A percentile compares a stretch with the other conserved stretches of the same genome.
Evolutionary conservation across 805 yeast species (phyloP).

Genomic region (Babjeviella inositovora): DNA sequence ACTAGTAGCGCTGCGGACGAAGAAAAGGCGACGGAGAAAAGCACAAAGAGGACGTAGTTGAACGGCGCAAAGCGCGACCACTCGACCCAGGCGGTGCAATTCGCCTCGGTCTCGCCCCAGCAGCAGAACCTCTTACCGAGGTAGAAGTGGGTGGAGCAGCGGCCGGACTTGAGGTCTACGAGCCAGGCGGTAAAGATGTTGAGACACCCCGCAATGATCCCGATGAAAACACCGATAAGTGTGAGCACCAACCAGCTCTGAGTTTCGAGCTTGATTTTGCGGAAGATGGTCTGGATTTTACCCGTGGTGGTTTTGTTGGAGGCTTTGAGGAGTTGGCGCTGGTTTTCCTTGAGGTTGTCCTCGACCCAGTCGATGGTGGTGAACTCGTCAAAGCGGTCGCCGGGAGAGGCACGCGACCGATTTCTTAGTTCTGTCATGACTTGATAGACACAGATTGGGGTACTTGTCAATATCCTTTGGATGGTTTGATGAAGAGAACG

Average conservation of each 20-base stretch:
- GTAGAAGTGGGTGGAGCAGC: slow-evolving; percentile 56
- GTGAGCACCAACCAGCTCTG: slow-evolving; percentile 67
- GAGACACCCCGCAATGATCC: slow-evolving; percentile 68
- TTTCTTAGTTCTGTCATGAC: too few relatives aligned
- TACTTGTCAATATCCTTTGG: too few relatives aligned
- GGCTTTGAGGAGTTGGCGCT: slow-evolving; percentile 7
- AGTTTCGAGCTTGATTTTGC: slow-evolving; percentile 3
- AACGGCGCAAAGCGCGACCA: slow-evolving; percentile 34
- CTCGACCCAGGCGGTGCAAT: slow-evolving; percentile 53
- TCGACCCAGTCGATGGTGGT: slow-evolving; percentile 58
- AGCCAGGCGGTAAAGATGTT: slow-evolving; percentile 78
- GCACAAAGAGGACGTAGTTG: slow-evolving; percentile 43
- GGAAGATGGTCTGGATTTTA: slow-evolving; percentile 2
- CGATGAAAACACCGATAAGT: slow-evolving; percentile 60
- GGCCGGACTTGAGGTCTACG: slow-evolving; percentile 66
- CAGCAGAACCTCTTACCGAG: slow-evolving; percentile 73
- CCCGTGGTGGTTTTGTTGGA: slow-evolving; percentile 1
- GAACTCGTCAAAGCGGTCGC: slow-evolving; percentile 51
- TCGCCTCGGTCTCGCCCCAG: slow-evolving; percentile 29
- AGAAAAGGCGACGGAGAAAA: slow-evolving; percentile 46
- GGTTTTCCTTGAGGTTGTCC: slow-evolving; percentile 36
- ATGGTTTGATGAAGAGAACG: too few relatives aligned
- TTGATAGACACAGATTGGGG: too few relatives aligned
- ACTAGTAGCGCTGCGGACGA: slow-evolving; percentile 54
- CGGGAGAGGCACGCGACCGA: too few relatives aligned